These are phyloP conservation scores for Candida insectalens DNA, from an alignment of 805 yeast genomes.

Conservation along the genomic window DNA sequence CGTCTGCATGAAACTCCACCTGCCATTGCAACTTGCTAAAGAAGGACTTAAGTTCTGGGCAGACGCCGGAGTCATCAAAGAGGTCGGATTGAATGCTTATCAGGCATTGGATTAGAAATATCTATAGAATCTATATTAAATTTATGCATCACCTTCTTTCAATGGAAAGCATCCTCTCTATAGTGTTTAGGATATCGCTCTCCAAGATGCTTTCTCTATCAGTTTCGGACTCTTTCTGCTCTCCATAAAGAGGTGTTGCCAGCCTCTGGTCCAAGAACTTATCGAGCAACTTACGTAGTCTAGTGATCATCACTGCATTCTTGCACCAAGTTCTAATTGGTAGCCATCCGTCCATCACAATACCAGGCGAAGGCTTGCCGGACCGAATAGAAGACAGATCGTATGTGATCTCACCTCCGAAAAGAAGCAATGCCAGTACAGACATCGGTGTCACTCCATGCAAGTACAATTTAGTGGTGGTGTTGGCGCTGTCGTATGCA, in stretches of 20 bases:
- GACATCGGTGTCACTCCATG: conserved; percentile 75
- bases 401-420: conserved; percentile 67
- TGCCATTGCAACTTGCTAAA: conserved; percentile 32
- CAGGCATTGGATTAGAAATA: conserved; percentile 23
- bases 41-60: conserved; percentile 54
- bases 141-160: conserved; percentile 1
- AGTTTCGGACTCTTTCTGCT: conserved; percentile 3
- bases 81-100: conserved; percentile 28
- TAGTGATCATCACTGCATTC: conserved; percentile 76
- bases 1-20: conserved; percentile 28
- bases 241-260: conserved; percentile 11
- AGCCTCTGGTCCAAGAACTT: conserved; percentile 54
- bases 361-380: conserved; percentile 62
- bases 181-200: conserved; percentile 28
- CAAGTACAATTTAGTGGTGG: conserved; percentile 58
- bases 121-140: too few species aligned
- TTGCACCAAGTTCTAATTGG: conserved; percentile 92
- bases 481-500: conserved; percentile 47
- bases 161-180: conserved; percentile 24
- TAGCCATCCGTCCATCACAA: conserved; percentile 80
- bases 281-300: conserved; percentile 59
- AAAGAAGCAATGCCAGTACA: conserved; percentile 60
- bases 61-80: conserved; percentile 40
- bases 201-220: conserved; percentile 13
- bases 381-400: conserved; percentile 35